Base-by-base conservation (phyloP, 208 protist genomes). In the Spongospora subterranea region DNA sequence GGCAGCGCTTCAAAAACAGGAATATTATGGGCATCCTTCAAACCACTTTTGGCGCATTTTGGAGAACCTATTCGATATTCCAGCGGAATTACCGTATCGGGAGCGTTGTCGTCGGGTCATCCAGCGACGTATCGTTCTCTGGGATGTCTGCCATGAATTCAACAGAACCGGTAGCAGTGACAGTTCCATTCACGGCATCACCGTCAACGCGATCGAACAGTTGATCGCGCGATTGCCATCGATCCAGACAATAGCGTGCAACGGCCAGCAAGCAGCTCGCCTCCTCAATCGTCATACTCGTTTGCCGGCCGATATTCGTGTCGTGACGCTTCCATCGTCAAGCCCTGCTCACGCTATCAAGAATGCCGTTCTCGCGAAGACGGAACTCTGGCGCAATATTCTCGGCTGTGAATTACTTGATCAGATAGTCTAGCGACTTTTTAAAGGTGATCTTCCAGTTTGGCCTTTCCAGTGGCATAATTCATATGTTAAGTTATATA, bases 301-400 rank as follows among this genome's bases (percentile, higher is more conserved):
- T 43, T n/a, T 35, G 35, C 71, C 71, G 17, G 24, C 6, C 6
- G 71, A 43, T 82, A n/a, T 82, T 82, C 71, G 71, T 43, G 71
- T 82, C n/a, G n/a, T 82, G 6, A 35, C 35, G n/a, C 71, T 82
- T 6, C 71, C 71, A 20, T 45, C 35, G n/a, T 82, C 71, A 6
- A 82, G 71, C 40, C 71, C 71, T 20, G 71, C 71, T 35, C 71
- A 82, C n/a, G 71, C 71, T 13, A 82, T 82, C 17, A 82, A 82
- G n/a, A 82, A 82, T 43, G 35, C 71, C 6, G 40, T 82, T n/a
- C 17, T 35, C n/a, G 71, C 71, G 17, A 82, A 82, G 71, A 43
- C 17, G 6, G 17, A 35, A 13, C n/a, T 45, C 13, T 82, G 71
- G 71, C 6, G 71, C 17, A 43, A 82, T 20, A 6, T 82, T 20